These are phyloP conservation scores for Sungouiozyma ichnusensis DNA, from an alignment of 805 yeast genomes.

Conservation along the genomic window DNA sequence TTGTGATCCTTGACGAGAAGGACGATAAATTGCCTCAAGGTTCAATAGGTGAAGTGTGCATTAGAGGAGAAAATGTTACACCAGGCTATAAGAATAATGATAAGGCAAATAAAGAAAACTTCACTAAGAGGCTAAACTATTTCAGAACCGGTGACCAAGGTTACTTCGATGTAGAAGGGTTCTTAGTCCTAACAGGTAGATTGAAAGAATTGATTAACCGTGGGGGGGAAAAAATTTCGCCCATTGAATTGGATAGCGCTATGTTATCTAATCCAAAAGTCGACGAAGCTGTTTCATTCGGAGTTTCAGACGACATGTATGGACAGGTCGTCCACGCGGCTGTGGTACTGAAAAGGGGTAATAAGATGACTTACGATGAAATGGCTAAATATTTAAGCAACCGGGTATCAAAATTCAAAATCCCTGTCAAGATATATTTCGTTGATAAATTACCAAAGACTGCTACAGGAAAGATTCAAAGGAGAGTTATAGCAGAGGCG, in stretches of 20 bases:
- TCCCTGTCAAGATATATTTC: constrained; percentile 48
- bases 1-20: constrained; percentile 43
- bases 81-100: constrained; percentile 61
- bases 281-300: constrained; percentile 61
- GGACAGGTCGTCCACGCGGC: constrained; percentile 69
- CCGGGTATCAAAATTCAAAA: constrained; percentile 46
- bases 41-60: constrained; percentile 55
- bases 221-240: constrained; percentile 72
- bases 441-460: constrained; percentile 60
- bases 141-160: constrained; percentile 81
- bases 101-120: constrained; percentile 59
- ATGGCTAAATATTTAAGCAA: constrained; percentile 35
- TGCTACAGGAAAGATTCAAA: constrained; percentile 69
- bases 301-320: constrained; percentile 54
- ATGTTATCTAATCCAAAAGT: constrained; percentile 53
- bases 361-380: constrained; percentile 32
- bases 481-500: constrained; percentile 51
- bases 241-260: constrained; percentile 56
- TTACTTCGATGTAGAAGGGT: constrained; percentile 45
- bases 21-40: constrained; percentile 42
- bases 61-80: constrained; percentile 60
- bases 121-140: constrained; percentile 43
- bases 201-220: constrained; percentile 65
- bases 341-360: constrained; percentile 41
- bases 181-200: constrained; percentile 55